Percentiles rank a stretch among this genome's conserved stretches.
phyloP scores from a whole-genome alignment of 1,139 yeast species.

The Torulaspora globosa region DNA sequence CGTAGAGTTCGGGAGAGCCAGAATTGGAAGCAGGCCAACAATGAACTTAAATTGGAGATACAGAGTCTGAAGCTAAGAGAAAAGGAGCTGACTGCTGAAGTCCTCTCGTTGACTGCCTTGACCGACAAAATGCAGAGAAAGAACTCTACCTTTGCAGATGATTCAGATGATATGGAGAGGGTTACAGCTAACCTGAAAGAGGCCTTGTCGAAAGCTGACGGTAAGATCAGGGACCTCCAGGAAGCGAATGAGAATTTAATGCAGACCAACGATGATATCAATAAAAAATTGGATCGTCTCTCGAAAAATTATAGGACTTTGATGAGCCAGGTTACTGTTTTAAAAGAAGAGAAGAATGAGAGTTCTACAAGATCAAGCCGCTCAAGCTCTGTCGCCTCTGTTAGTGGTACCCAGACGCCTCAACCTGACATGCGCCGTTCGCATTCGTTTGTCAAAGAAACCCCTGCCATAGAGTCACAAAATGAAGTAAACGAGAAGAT shows the following conservation, averaged over 20 bases:
- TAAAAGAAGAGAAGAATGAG: conserved; percentile 35
- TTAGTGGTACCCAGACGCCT: conserved; percentile 7
- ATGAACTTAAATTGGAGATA: conserved; percentile 33
- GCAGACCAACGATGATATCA: conserved; percentile 63
- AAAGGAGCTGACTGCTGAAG: conserved; percentile 40
- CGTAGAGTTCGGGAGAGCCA: conserved; percentile 41
- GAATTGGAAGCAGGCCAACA: conserved; percentile 33
- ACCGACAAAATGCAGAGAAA: conserved; percentile 29
- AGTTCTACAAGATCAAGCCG: conserved; percentile 27
- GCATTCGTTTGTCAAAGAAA: conserved; percentile 13
- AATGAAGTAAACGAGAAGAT: conserved; percentile 43
- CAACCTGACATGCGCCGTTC: conserved; percentile 8
- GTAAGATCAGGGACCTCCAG: conserved; percentile 53
- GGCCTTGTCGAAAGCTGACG: conserved; percentile 49
- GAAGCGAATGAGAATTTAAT: conserved; percentile 55
- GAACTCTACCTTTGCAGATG: conserved; percentile 27
- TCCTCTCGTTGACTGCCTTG: conserved; percentile 26
- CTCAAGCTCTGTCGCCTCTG: conserved; percentile 26
- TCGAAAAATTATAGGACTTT: conserved; percentile 60
- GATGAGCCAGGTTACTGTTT: conserved; percentile 52
- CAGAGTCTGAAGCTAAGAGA: conserved; percentile 31
- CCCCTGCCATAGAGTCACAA: conserved; percentile 20
- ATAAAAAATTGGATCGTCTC: conserved; percentile 59
- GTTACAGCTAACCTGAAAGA: conserved; percentile 46
- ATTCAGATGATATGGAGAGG: conserved; percentile 34